Evolutionary conservation across 2,329 filamentous ascomycete species (phyloP).

Genomic region (Aspergillus fumigatiaffinis): DNA sequence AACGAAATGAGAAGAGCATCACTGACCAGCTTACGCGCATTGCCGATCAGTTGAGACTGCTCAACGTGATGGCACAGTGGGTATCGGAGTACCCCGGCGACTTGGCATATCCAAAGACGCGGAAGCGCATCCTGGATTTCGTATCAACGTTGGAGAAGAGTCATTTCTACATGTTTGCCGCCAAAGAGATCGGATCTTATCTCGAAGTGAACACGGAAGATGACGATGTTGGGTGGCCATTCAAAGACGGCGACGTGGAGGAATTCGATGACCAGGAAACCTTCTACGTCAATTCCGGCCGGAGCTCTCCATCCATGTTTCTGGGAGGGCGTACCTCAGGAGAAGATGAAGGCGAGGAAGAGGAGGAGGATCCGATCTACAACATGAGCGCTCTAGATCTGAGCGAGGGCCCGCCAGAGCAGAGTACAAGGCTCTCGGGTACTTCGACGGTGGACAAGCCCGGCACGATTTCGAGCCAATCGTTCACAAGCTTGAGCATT

Average conservation of each 20-base stretch:
- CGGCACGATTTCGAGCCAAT: conserved; percentile 39
- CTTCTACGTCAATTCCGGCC: conserved; percentile 38
- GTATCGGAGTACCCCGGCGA: conserved; percentile 86
- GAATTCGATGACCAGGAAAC: conserved; percentile 40
- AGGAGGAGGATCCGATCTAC: conserved; percentile 35
- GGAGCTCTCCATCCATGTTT: conserved; percentile 36
- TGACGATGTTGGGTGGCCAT: conserved; percentile 92
- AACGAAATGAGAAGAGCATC: conserved; percentile 69
- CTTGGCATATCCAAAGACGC: conserved; percentile 75
- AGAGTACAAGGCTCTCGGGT: conserved; percentile 36
- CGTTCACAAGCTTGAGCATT: conserved; percentile 37
- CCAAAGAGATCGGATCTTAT: conserved; percentile 77
- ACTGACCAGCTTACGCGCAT: conserved; percentile 73
- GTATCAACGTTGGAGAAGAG: conserved; percentile 69
- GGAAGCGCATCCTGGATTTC: conserved; percentile 69
- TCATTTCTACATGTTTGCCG: conserved; percentile 77
- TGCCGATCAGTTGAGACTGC: conserved; percentile 74
- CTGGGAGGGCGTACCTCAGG: conserved; percentile 19
- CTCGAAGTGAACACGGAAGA: conserved; percentile 75
- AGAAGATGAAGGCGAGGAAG: conserved; percentile 23
- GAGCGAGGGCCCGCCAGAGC: conserved; percentile 36
- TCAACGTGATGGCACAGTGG: conserved; percentile 85
- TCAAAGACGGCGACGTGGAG: conserved; percentile 63
- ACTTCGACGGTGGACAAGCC: conserved; percentile 38
- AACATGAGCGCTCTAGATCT: conserved; percentile 39